Base-by-base conservation (phyloP, 768 basidiomycete genomes). In the Grammothele lineata region DNA sequence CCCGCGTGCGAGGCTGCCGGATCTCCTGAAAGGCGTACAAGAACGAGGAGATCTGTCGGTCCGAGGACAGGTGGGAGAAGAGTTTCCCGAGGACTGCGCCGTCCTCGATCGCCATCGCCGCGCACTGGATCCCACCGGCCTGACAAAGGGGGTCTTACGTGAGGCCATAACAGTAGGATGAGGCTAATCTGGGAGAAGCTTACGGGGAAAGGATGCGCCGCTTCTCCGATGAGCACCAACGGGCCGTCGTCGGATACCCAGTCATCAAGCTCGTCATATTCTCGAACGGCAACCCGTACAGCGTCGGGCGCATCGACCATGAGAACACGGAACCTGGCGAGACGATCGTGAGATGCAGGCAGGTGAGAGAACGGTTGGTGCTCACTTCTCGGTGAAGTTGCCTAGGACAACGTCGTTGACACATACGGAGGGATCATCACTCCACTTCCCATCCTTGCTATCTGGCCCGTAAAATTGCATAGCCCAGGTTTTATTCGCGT, bases 31-130 rank as follows among this genome's bases (percentile, higher is more conserved):
- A 69, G 1, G 66, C 69, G 40, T 62, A 61, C 3, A 69, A 55
- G 35, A 68, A 59, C 36, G 54, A 57, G 5, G 40, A 44, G 45
- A 70, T 64, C 45, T 70, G 67, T 22, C 61, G 62, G 19, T 51
- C 42, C 6, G 38, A 32, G 33, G 51, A 50, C 14, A 70, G 56
- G 44, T 66, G 67, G 5, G 66, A 62, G 59, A 72, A 71, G 22
- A 72, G 56, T 47, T 65, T 67, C 25, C 62, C 69, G 11, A 72
- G 58, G 3, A 70, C 66, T 6, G 67, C 67, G 5, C 68, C 68
- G 47, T 72, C 70, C 40, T 72, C 70, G 23, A 70, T 46, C 7
- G 62, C 65, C 65, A 70, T 68, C 21, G 64, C 63, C 6, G 62
- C 52, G 12, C 57, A 61, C 43, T 71, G 69, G 5, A 65, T 53